These are phyloP conservation scores for Pythium scleroteichum DNA, from an alignment of 352 stramenopile genomes.

Conservation along the genomic window DNA sequence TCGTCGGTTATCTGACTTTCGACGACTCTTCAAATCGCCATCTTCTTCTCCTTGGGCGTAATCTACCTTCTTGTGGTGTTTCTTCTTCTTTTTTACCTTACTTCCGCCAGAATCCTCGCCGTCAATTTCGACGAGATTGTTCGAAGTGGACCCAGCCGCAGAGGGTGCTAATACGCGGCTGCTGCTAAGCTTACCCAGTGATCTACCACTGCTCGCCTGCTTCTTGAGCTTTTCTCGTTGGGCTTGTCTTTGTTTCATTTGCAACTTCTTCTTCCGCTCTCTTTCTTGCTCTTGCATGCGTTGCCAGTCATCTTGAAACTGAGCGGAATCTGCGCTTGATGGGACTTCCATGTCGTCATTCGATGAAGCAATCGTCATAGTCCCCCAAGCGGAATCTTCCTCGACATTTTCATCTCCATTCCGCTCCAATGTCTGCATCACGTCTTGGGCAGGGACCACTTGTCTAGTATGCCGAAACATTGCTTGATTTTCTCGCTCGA, in stretches of 20 bases:
- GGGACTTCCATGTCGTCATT: conserved; percentile 1
- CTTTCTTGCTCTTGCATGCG: conserved; percentile 75
- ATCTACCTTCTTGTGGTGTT: conserved; percentile 17
- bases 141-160: too few species aligned
- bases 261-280: conserved; percentile 64
- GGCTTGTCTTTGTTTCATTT: conserved; percentile 73
- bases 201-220: conserved; percentile 30
- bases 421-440: neutral
- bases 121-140: too few species aligned
- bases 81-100: conserved; percentile 27
- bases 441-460: neutral
- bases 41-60: conserved; percentile 1
- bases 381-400: conserved; percentile 8
- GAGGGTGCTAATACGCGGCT: conserved; percentile 5
- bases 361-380: conserved; percentile 5
- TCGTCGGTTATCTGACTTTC: conserved; percentile 13
- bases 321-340: conserved; percentile 6
- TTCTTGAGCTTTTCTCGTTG: conserved; percentile 82
- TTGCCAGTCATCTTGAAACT: conserved; percentile 66
- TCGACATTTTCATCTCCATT: neutral
- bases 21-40: neutral
- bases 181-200: conserved; percentile 18
- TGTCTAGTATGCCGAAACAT: too few species aligned
- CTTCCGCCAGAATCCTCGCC: neutral
- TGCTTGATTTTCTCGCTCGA: neutral